These are phyloP conservation scores for Erysimum cheiranthoides DNA, from an alignment of 345 rosid genomes.

Conservation along the genomic window DNA sequence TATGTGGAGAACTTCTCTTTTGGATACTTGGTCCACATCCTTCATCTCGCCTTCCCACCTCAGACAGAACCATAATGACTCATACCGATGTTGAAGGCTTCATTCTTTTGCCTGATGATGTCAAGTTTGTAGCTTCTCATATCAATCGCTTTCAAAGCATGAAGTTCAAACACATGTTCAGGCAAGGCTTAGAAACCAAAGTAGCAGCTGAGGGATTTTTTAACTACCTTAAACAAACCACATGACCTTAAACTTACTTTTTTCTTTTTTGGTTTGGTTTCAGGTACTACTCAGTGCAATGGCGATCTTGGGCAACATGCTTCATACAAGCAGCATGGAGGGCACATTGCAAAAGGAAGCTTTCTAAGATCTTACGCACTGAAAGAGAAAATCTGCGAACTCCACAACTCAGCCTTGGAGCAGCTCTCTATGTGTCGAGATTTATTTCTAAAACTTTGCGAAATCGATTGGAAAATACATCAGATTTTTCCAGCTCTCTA, in stretches of 20 bases:
- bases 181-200: slow-evolving; percentile 37
- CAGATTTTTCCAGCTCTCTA: slow-evolving; percentile 33
- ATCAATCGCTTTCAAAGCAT: slow-evolving; percentile 55
- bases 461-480: slow-evolving; percentile 20
- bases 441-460: slow-evolving; percentile 54
- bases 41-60: slow-evolving; percentile 50
- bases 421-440: slow-evolving; percentile 51
- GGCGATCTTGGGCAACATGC: slow-evolving; percentile 72
- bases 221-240: not conserved
- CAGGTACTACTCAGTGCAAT: slow-evolving; percentile 63
- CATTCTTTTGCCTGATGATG: slow-evolving; percentile 52
- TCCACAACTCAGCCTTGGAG: slow-evolving; percentile 44
- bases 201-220: slow-evolving; percentile 2
- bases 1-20: slow-evolving; percentile 66
- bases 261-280: not conserved
- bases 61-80: slow-evolving; percentile 58
- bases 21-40: no score
- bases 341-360: slow-evolving; percentile 53
- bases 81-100: slow-evolving; percentile 69
- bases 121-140: slow-evolving; percentile 58
- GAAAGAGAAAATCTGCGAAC: not conserved
- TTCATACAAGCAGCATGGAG: slow-evolving; percentile 79
- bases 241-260: not conserved
- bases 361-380: not conserved
- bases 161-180: slow-evolving; percentile 54